A percentile compares a stretch with the other conserved stretches of the same genome.
phyloP scores from a whole-genome alignment of 2,329 filamentous ascomycete genomes.

The Dissoconium aciculare region DNA sequence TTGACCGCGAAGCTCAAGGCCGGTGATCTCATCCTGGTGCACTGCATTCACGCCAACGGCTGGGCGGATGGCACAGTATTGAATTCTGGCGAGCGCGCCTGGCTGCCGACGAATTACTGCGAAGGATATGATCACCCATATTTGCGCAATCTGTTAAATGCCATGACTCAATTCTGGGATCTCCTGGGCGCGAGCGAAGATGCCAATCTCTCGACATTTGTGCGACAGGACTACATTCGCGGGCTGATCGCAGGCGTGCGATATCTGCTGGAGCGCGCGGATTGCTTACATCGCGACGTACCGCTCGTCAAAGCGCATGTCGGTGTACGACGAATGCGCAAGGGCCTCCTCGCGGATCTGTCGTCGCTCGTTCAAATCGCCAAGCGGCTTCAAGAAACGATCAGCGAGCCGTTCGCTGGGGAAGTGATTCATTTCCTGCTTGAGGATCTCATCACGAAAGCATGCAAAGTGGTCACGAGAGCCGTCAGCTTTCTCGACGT shows the following conservation, averaged over 20 bases:
- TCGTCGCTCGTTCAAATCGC: constrained; percentile 79
- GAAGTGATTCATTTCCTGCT: constrained; percentile 60
- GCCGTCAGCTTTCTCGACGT: constrained; percentile 81
- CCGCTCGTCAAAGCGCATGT: constrained; percentile 60
- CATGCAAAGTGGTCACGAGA: constrained; percentile 85
- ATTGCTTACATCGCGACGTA: constrained; percentile 75
- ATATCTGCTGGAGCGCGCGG: constrained; percentile 72
- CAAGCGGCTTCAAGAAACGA: constrained; percentile 66
- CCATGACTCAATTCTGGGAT: constrained; percentile 85
- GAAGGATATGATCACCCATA: constrained; percentile 82
- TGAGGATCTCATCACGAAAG: constrained; percentile 85
- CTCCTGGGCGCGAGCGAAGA: constrained; percentile 52
- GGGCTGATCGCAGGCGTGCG: constrained; percentile 87
- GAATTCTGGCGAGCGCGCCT: constrained; percentile 72
- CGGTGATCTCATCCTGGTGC: constrained; percentile 83
- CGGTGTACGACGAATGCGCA: constrained; percentile 62
- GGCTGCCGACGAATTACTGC: constrained; percentile 97
- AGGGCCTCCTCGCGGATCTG: constrained; percentile 75
- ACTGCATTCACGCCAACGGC: constrained; percentile 94
- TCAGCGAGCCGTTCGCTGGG: constrained; percentile 36
- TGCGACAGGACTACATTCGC: constrained; percentile 86
- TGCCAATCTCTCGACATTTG: constrained; percentile 63
- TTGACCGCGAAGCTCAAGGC: constrained; percentile 76
- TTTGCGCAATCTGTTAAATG: constrained; percentile 71
- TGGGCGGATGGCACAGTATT: constrained; percentile 95